These are phyloP conservation scores for Oxytropis ochrocephala DNA, from an alignment of 306 rosid genomes.

Conservation along the genomic window DNA sequence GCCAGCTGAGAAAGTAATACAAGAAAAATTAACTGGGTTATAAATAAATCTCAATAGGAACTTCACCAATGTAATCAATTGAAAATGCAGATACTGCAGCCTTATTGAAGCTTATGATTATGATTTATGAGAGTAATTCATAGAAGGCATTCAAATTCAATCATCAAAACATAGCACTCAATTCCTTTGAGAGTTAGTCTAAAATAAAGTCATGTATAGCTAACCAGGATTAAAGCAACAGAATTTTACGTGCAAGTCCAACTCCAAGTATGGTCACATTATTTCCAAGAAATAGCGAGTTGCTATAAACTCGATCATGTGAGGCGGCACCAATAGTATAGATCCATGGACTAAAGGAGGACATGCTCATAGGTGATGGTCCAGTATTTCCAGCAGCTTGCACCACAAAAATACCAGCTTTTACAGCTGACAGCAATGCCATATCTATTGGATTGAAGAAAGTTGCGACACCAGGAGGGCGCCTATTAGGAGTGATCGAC, in stretches of 20 bases:
- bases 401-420: constrained; percentile 92
- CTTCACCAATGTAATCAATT: neutral
- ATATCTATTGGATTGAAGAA: constrained; percentile 97
- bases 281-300: constrained; percentile 82
- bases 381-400: constrained; percentile 99
- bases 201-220: constrained; percentile 10
- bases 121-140: neutral
- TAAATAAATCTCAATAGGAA: neutral
- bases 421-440: constrained; percentile 86
- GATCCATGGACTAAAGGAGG: constrained; percentile 98
- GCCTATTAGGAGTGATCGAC: constrained; percentile 91
- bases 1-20: constrained; percentile 49
- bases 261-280: constrained; percentile 72
- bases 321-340: constrained; percentile 85
- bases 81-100: neutral
- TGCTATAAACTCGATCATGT: constrained; percentile 74
- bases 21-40: neutral
- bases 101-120: neutral
- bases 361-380: constrained; percentile 90
- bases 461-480: constrained; percentile 85
- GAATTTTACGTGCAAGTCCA: constrained; percentile 86
- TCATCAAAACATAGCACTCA: neutral
- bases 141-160: neutral
- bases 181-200: neutral
- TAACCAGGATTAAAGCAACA: constrained; percentile 20